These are phyloP conservation scores for Acacia acuminata DNA, from an alignment of 306 rosid genomes.

Conservation along the genomic window DNA sequence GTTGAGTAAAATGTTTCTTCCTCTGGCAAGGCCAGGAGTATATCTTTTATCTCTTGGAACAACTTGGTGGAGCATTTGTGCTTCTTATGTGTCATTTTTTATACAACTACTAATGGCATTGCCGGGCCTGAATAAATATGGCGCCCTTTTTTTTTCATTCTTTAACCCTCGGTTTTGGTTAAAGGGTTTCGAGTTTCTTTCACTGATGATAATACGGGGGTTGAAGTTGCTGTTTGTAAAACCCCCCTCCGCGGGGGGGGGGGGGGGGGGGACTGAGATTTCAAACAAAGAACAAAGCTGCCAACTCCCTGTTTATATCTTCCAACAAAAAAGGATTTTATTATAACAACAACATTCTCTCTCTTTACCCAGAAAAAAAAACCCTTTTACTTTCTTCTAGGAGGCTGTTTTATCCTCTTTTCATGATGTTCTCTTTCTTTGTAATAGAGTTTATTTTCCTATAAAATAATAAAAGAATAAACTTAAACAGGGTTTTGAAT, in stretches of 20 bases:
- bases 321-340: neutral
- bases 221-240: neutral
- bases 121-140: too few species aligned
- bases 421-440: neutral
- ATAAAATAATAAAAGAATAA: neutral
- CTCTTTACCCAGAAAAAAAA: neutral
- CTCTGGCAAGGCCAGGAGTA: neutral
- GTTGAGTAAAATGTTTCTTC: neutral
- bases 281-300: neutral
- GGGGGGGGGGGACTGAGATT: too few species aligned
- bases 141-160: too few species aligned
- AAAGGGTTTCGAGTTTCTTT: neutral
- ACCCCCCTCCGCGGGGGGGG: too few species aligned
- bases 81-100: neutral
- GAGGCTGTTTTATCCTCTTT: neutral
- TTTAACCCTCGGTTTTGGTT: neutral
- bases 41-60: neutral
- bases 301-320: neutral
- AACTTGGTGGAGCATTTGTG: neutral
- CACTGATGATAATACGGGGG: neutral
- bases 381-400: neutral
- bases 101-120: neutral
- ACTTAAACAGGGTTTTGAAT: neutral
- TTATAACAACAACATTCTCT: neutral
- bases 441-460: neutral